phyloP scores from a whole-genome alignment of 2,329 filamentous ascomycete genomes.

The Cercospora sp. region DNA sequence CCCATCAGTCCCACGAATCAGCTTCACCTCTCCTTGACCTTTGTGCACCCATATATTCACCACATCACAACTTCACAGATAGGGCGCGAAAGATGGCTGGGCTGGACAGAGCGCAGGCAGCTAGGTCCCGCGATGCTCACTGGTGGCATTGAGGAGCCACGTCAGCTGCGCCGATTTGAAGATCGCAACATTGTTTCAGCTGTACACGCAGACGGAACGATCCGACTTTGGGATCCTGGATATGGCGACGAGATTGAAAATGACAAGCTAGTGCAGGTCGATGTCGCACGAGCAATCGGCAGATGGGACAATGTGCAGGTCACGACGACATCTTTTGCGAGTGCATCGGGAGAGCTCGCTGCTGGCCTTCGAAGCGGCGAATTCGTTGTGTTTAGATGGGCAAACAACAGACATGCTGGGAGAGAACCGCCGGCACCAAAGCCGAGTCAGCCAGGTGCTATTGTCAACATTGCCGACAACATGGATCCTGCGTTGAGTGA shows the following conservation, averaged over 20 bases:
- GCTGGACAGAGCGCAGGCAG: conserved; percentile 79
- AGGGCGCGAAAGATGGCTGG: conserved; percentile 80
- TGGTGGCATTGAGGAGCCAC: conserved; percentile 72
- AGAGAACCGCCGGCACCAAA: conserved; percentile 57
- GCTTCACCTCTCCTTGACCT: conserved; percentile 80
- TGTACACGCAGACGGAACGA: conserved; percentile 84
- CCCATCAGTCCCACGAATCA: conserved; percentile 91
- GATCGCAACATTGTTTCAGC: conserved; percentile 81
- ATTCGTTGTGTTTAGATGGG: conserved; percentile 83
- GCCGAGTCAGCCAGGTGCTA: conserved; percentile 49
- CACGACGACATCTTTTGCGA: conserved; percentile 74
- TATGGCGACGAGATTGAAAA: conserved; percentile 95
- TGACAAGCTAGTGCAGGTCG: conserved; percentile 74
- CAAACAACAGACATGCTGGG: conserved; percentile 71
- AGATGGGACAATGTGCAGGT: conserved; percentile 76
- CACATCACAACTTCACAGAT: conserved; percentile 70
- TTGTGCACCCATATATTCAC: conserved; percentile 86
- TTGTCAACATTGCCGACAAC: conserved; percentile 73
- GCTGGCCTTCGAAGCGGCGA: conserved; percentile 83
- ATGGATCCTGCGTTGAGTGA: conserved; percentile 73
- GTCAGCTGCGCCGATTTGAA: conserved; percentile 74
- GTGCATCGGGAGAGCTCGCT: conserved; percentile 79
- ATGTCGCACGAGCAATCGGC: conserved; percentile 78
- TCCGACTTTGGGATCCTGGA: conserved; percentile 91
- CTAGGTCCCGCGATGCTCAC: conserved; percentile 75